Base-by-base conservation (phyloP, 768 basidiomycete species). In the Lentinula detonsa region DNA sequence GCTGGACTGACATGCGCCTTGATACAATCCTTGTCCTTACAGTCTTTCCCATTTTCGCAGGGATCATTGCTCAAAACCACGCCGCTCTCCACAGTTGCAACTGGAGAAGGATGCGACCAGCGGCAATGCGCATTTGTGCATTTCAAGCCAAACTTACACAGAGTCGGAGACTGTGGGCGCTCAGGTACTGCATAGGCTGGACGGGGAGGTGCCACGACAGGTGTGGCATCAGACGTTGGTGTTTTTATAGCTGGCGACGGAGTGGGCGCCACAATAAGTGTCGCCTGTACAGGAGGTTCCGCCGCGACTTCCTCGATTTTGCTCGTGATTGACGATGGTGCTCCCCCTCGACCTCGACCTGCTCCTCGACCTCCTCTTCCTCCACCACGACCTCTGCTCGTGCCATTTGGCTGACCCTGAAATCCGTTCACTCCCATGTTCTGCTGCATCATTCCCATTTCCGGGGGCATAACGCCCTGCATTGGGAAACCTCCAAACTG, bases 31-130 rank as follows among this genome's bases (percentile, higher is more conserved):
- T 91, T 87, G 73, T 99, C 94, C 68, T 90, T 87, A 74, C 97
- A 99, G 50, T 88, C 78, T 70, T 87, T 90, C 16, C 92, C 92
- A 53, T 88, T 85, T 67, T 95, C 91, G 72, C 97, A 99, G 18
- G 93, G 79, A 61, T 98, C 96, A 61, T 91, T 94, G 67, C 91
- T 96, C 60, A 99, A 79, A 1, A 98, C 97, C 64, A 99, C 83
- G 8, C 95, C 97, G 67, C 91, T 95, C 75, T 96, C 94, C 35
- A 90, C 81, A 16, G 96, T 97, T 5, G 97, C 95, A 3, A 95
- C 93, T n/a, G 97, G 97, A 8, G 91, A 94, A 4, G 97, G 95
- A 72, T 99, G 97, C 8, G 93, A 93, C 72, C 86, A 98, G 16
- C 90, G 81, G 72, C 97, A 99, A 50, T 87, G 80, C 0, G 90